Conservation (phyloP, 192 early-diverging fungal species). For the Dispira simplex region DNA sequence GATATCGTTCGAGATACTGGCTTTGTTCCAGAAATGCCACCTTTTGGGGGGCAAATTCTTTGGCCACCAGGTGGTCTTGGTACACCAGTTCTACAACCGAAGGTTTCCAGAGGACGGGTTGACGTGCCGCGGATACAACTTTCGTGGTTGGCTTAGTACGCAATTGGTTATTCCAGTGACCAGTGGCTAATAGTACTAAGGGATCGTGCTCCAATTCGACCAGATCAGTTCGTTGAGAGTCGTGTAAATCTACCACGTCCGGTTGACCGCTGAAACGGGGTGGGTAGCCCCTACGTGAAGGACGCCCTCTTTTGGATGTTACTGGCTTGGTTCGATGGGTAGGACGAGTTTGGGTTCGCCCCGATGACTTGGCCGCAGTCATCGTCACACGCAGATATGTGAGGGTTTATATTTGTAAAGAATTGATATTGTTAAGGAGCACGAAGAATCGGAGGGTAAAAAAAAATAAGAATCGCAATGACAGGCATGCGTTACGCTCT, state of each 20-base stretch:
- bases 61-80: constrained; percentile 32
- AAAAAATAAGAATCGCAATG: too few relatives aligned
- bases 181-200: constrained; percentile 1
- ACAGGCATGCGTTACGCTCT: too few relatives aligned
- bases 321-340: too few relatives aligned
- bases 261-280: too few relatives aligned
- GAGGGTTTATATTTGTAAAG: too few relatives aligned
- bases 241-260: background rate
- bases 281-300: too few relatives aligned
- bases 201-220: background rate
- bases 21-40: constrained; percentile 55
- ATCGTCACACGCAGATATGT: too few relatives aligned
- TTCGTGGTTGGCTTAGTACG: background rate
- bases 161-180: constrained; percentile 6
- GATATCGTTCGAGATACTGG: constrained; percentile 69
- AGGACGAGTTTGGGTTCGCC: too few relatives aligned
- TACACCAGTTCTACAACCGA: constrained; percentile 43
- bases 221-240: background rate
- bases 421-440: too few relatives aligned
- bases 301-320: too few relatives aligned
- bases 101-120: constrained; percentile 22
- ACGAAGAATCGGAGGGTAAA: too few relatives aligned
- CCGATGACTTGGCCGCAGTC: too few relatives aligned
- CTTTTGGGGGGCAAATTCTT: constrained; percentile 35
- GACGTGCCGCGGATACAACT: background rate